Conservation (phyloP, 805 yeast species). For the Candida multigemmis region DNA sequence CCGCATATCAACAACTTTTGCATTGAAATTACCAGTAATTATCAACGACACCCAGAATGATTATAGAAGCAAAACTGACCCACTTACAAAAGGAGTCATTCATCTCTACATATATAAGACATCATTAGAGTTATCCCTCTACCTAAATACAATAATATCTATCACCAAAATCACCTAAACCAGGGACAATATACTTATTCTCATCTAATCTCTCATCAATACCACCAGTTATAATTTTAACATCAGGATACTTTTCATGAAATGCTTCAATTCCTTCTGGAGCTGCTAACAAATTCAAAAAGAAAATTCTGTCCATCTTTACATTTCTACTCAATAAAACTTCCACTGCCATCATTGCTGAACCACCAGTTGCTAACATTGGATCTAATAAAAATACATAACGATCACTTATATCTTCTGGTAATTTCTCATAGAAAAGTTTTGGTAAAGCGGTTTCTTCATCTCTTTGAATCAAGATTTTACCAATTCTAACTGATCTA, state of each 20-base stretch:
- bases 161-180: constrained; percentile 97
- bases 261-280: constrained; percentile 88
- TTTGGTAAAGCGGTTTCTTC: constrained; percentile 95
- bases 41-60: too few species aligned
- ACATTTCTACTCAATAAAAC: constrained; percentile 85
- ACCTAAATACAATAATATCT: constrained; percentile 84
- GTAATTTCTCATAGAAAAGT: constrained; percentile 86
- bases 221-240: constrained; percentile 89
- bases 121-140: too few species aligned
- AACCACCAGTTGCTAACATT: constrained; percentile 98
- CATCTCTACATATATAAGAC: too few species aligned
- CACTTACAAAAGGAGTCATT: too few species aligned
- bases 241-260: constrained; percentile 69
- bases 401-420: constrained; percentile 82
- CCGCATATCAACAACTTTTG: too few species aligned
- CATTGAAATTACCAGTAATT: too few species aligned
- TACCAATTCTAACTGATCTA: constrained; percentile 92
- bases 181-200: constrained; percentile 81
- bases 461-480: constrained; percentile 93
- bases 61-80: too few species aligned
- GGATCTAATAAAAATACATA: constrained; percentile 92
- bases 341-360: constrained; percentile 95
- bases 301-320: constrained; percentile 75
- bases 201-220: constrained; percentile 83
- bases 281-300: constrained; percentile 84